Percentiles rank a stretch among this genome's conserved stretches.
phyloP scores from a whole-genome alignment of 1,284 basidiomycete genomes.

The Cryptococcus wingfieldii region DNA sequence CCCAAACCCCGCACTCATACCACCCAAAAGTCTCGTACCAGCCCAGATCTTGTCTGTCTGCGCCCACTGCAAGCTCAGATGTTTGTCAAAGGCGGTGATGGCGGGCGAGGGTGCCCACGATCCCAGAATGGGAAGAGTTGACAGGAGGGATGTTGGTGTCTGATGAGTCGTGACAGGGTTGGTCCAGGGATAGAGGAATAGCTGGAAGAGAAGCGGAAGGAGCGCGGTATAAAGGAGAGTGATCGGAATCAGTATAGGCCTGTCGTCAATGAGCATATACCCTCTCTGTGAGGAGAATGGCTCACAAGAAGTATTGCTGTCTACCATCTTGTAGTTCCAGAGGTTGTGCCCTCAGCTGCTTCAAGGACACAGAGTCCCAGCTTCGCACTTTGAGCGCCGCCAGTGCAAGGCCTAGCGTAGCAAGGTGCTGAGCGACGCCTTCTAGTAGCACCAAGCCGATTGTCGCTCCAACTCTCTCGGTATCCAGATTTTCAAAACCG shows the following conservation, averaged over 20 bases:
- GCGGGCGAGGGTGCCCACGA: not conserved
- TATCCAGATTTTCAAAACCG: not conserved
- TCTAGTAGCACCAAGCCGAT: conserved; percentile 19
- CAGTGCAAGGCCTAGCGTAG: conserved; percentile 26
- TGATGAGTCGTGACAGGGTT: conserved; percentile 26
- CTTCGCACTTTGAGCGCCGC: conserved; percentile 16
- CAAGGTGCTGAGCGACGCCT: conserved; percentile 31
- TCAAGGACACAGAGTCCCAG: conserved; percentile 21
- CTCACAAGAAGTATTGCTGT: conserved; percentile 28
- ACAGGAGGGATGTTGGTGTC: conserved; percentile 7
- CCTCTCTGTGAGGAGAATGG: not conserved
- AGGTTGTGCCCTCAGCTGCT: no score
- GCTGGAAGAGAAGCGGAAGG: conserved; percentile 77
- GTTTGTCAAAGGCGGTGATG: conserved; percentile 47
- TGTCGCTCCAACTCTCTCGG: not conserved
- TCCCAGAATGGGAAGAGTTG: not conserved
- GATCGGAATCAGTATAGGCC: conserved; percentile 69
- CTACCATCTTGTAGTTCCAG: not conserved
- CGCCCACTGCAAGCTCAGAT: conserved; percentile 32
- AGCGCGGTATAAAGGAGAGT: conserved; percentile 81
- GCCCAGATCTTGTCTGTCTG: conserved; percentile 73
- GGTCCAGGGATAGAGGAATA: conserved; percentile 79
- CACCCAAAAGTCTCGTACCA: conserved; percentile 74
- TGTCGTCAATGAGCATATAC: conserved; percentile 31
- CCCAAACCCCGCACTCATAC: conserved; percentile 73